Evolutionary conservation across 2,329 filamentous ascomycete genomes (phyloP).

Genomic region (Fonsecaea monophora): DNA sequence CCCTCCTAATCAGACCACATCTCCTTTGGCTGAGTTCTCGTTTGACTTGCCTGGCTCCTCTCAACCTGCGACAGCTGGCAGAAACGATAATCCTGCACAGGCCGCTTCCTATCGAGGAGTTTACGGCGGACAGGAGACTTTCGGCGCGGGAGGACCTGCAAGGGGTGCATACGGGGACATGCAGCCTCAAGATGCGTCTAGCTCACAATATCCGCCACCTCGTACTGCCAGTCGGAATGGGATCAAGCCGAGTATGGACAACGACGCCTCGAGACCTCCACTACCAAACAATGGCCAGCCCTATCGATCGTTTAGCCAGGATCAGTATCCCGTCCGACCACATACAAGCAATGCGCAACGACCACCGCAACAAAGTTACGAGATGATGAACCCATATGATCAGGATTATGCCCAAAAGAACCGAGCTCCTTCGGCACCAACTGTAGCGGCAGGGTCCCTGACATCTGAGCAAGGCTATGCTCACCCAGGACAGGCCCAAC

Average conservation of each 20-base stretch:
- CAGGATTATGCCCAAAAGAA: conserved; percentile 18
- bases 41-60: conserved; percentile 69
- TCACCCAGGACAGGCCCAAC: conserved; percentile 30
- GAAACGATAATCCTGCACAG: conserved; percentile 16
- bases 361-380: conserved; percentile 24
- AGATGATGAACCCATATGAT: conserved; percentile 29
- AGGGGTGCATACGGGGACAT: conserved; percentile 19
- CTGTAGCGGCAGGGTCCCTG: conserved; percentile 10
- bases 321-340: conserved; percentile 26
- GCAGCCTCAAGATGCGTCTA: conserved; percentile 17
- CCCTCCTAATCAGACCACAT: conserved; percentile 45
- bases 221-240: conserved; percentile 36
- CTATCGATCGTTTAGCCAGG: conserved; percentile 33
- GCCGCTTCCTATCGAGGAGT: conserved; percentile 16
- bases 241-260: conserved; percentile 24
- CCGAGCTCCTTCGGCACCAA: conserved; percentile 25
- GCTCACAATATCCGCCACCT: conserved; percentile 37
- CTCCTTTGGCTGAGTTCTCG: conserved; percentile 64
- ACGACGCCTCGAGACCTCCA: conserved; percentile 18
- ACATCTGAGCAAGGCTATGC: conserved; percentile 38
- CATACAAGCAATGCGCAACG: conserved; percentile 34
- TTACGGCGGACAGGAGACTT: conserved; percentile 17
- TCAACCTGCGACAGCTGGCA: conserved; percentile 5
- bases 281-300: conserved; percentile 27
- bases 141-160: conserved; percentile 7